phyloP scores from a whole-genome alignment of 2,329 filamentous ascomycete species.

The Monosporascus sp. region DNA sequence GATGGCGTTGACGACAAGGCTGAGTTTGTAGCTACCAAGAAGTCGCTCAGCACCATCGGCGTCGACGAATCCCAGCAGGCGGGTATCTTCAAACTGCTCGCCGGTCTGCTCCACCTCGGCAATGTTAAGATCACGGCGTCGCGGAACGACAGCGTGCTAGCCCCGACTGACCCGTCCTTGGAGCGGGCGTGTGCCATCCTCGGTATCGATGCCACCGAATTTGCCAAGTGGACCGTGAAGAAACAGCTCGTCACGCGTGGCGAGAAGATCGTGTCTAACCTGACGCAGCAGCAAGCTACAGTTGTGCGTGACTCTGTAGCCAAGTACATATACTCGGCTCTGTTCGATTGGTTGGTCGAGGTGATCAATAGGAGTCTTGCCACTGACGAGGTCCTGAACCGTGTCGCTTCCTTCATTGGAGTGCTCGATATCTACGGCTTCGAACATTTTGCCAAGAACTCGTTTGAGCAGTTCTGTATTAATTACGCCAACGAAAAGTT shows the following conservation, averaged over 20 bases:
- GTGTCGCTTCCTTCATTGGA: slow-evolving; percentile 88
- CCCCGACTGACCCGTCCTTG: slow-evolving; percentile 75
- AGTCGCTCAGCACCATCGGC: slow-evolving; percentile 83
- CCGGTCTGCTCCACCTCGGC: slow-evolving; percentile 86
- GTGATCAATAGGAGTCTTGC: slow-evolving; percentile 89
- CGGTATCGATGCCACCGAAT: slow-evolving; percentile 79
- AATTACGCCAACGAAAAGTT: slow-evolving; percentile 99
- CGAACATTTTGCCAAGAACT: slow-evolving; percentile 99
- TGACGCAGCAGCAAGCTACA: slow-evolving; percentile 86
- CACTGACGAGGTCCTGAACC: slow-evolving; percentile 76
- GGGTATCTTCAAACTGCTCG: slow-evolving; percentile 85
- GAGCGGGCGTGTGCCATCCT: slow-evolving; percentile 77
- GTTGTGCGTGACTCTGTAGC: slow-evolving; percentile 96
- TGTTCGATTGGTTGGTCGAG: slow-evolving; percentile 99
- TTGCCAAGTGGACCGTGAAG: slow-evolving; percentile 98
- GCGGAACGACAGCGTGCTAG: slow-evolving; percentile 78
- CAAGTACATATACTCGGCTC: slow-evolving; percentile 96
- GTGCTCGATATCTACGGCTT: slow-evolving; percentile 99
- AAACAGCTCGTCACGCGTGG: slow-evolving; percentile 95
- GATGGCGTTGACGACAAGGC: slow-evolving; percentile 94
- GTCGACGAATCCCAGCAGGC: slow-evolving; percentile 68
- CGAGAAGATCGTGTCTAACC: slow-evolving; percentile 94
- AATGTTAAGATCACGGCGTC: slow-evolving; percentile 95
- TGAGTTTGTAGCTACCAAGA: slow-evolving; percentile 84
- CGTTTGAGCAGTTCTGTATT: slow-evolving; percentile 99